phyloP scores from a whole-genome alignment of 257 asterid genomes.

The Echium plantagineum region DNA sequence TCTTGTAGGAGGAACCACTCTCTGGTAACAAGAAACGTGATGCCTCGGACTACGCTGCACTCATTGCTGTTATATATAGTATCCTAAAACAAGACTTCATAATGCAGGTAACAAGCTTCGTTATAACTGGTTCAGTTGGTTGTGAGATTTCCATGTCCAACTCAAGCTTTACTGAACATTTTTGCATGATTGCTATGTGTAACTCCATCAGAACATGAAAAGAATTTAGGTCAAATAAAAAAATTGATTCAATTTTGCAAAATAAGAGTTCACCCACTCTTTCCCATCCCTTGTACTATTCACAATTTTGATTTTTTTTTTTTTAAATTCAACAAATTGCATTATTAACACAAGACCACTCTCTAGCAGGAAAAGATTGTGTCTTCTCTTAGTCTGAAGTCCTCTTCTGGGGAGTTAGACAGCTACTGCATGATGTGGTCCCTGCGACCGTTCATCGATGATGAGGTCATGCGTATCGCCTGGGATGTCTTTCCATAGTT shows the following conservation, averaged over 20 bases:
- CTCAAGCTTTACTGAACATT: background rate
- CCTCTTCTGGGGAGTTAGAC: constrained; percentile 59
- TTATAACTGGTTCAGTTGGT: background rate
- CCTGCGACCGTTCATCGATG: constrained; percentile 65
- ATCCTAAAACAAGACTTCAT: constrained; percentile 67
- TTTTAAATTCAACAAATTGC: background rate
- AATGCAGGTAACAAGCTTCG: constrained; percentile 59
- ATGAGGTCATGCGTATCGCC: constrained; percentile 50
- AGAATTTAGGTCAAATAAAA: background rate
- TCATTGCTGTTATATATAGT: constrained; percentile 51
- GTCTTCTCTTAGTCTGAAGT: constrained; percentile 48
- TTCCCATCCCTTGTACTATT: no score
- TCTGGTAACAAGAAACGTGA: constrained; percentile 27
- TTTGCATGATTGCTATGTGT: background rate
- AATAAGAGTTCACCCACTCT: no score
- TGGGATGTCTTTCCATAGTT: constrained; percentile 40
- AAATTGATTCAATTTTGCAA: background rate
- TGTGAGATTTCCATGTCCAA: background rate
- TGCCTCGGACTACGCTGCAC: constrained; percentile 38
- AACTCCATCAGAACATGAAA: background rate
- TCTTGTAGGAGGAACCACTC: constrained; percentile 23
- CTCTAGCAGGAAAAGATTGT: constrained; percentile 42
- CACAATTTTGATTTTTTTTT: background rate
- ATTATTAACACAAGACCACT: background rate
- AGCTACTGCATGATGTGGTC: constrained; percentile 88